Base-by-base conservation (phyloP, 441 rosid species). In the Arabidopsis hybrid region DNA sequence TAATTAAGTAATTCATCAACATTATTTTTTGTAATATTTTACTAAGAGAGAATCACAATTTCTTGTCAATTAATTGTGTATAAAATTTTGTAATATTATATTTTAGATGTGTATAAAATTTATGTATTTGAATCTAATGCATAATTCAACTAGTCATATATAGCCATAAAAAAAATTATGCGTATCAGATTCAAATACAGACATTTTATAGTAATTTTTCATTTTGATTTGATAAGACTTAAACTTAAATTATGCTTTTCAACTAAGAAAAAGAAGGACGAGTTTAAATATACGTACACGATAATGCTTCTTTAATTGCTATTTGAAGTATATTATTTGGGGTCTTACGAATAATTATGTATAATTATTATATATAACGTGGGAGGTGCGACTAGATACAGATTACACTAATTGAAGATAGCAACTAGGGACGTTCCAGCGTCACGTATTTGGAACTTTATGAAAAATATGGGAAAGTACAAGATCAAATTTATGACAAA, bases 401-500 rank as follows among this genome's bases (percentile, higher is more conserved):
- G 7, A 55, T 55, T 55, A 72, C 63, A 62, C 7, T 60, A 29
- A 31, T 63, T 55, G 31, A 60, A 38, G 32, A 59, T 65, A 49
- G 4, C 60, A 74, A 32, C 61, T 31, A 66, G 38, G 72, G 67
- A 29, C 60, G 38, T 46, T 60, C 72, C 60, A 59, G 55, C 55
- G 61, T 74, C 49, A 74, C 67, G 12, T 31, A 8, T 60, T 60
- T 60, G 68, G 65, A 74, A 50, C 47, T 21, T 66, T 39, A 66
- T 59, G 67, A 40, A 43, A 43, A 35, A 18, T 36, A 34, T 53
- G 10, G 35, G 64, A 9, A 47, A 61, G 46, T 39, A 58, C 53
- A 66, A 74, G 57, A 29, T 65, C 45, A 47, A 73, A 57, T 57
- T 65, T 59, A 66, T 74, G 53, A 66, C 56, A 74, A 68, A 17